Evolutionary conservation across 2,329 filamentous ascomycete genomes (phyloP).

Genomic region (Neocucurbitaria cava): DNA sequence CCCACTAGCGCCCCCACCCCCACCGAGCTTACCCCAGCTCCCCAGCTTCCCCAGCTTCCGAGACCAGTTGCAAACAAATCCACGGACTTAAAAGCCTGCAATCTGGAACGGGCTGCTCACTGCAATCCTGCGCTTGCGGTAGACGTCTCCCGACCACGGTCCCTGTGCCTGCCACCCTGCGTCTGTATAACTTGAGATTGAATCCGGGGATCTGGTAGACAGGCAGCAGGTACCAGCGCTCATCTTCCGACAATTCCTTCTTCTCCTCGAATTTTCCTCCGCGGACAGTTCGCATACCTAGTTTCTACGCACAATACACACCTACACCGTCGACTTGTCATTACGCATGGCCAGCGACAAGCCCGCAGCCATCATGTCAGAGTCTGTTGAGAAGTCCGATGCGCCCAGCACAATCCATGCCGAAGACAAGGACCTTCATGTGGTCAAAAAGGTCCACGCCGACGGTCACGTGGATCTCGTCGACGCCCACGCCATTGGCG

Average conservation of each 20-base stretch:
- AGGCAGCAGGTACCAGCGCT: not conserved
- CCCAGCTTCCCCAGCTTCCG: not conserved
- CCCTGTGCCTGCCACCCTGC: not conserved
- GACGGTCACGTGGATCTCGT: slow-evolving; percentile 55
- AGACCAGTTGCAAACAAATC: not conserved
- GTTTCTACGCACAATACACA: not conserved
- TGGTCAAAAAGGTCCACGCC: slow-evolving; percentile 41
- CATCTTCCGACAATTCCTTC: not conserved
- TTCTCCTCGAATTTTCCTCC: no score
- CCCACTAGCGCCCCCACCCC: not conserved
- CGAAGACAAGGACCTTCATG: slow-evolving; percentile 20
- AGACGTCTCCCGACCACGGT: not conserved
- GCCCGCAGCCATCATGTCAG: not conserved
- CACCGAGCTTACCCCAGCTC: not conserved
- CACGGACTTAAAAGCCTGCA: not conserved
- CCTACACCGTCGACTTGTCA: not conserved
- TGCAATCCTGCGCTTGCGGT: not conserved
- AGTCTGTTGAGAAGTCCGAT: not conserved
- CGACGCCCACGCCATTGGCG: slow-evolving; percentile 53
- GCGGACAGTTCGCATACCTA: no score
- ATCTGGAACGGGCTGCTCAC: not conserved
- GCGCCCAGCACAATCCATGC: slow-evolving; percentile 4
- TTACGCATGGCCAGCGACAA: not conserved
- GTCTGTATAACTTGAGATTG: not conserved
- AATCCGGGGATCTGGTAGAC: not conserved